Evolutionary conservation across 2,329 filamentous ascomycete genomes (phyloP).

Genomic region (Botrytis sinoallii): DNA sequence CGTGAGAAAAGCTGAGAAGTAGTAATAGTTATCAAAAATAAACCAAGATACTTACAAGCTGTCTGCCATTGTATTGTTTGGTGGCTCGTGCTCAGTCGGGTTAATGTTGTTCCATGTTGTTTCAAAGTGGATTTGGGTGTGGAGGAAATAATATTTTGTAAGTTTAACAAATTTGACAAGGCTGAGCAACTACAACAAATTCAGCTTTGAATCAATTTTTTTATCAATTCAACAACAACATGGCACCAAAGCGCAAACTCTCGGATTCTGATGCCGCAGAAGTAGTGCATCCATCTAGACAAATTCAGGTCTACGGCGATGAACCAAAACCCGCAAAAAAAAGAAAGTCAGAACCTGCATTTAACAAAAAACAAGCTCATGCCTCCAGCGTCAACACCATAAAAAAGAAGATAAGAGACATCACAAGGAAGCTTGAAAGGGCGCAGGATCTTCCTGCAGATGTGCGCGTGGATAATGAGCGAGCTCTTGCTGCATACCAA

Average conservation of each 20-base stretch:
- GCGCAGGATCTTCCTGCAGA: constrained; percentile 63
- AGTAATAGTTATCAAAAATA: not conserved
- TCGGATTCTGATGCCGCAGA: constrained; percentile 28
- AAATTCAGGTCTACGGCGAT: constrained; percentile 35
- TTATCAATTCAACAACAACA: constrained; percentile 22
- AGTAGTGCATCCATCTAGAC: constrained; percentile 36
- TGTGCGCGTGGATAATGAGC: constrained; percentile 65
- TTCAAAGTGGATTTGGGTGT: not conserved
- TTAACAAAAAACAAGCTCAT: constrained; percentile 35
- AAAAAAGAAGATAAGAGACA: constrained; percentile 69
- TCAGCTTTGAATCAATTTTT: constrained; percentile 2
- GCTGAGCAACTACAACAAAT: constrained; percentile 17
- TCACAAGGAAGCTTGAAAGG: constrained; percentile 62
- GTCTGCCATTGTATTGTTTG: not conserved
- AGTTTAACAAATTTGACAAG: constrained; percentile 13
- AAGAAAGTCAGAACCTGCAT: constrained; percentile 32
- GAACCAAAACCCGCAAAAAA: constrained; percentile 35
- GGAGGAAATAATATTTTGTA: constrained; percentile 1
- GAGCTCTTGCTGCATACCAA: constrained; percentile 65
- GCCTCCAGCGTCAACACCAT: constrained; percentile 52
- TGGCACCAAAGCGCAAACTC: constrained; percentile 36
- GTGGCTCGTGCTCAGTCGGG: not conserved
- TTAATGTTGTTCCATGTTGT: not conserved
- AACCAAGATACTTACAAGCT: not conserved
- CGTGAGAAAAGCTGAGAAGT: not conserved